Percentiles rank a stretch among this genome's conserved stretches.
phyloP scores from a whole-genome alignment of 176 grass and related monocot genomes.

The Oryza meridionalis region DNA sequence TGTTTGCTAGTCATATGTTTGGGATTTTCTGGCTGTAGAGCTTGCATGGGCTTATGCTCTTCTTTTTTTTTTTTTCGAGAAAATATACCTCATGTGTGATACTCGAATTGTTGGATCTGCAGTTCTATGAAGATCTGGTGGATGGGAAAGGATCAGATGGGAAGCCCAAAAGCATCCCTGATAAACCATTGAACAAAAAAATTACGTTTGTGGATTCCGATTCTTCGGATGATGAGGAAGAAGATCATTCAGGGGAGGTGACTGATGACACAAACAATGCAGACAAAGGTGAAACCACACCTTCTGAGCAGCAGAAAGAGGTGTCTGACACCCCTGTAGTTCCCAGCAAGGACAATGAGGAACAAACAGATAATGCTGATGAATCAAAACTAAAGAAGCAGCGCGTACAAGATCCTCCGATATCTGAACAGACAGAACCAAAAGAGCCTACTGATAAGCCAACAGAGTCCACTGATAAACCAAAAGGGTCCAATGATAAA shows the following conservation, averaged over 20 bases:
- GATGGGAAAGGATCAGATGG: slow-evolving; percentile 51
- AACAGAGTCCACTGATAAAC: slow-evolving; percentile 30
- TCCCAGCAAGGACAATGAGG: slow-evolving; percentile 29
- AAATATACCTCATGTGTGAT: not conserved
- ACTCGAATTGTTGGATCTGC: slow-evolving; percentile 33
- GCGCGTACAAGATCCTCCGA: slow-evolving; percentile 45
- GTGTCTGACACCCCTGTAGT: not conserved
- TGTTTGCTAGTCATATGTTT: not conserved
- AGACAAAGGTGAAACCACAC: slow-evolving; percentile 41
- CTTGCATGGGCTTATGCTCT: not conserved
- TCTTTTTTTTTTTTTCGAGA: not conserved
- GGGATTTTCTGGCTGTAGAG: not conserved
- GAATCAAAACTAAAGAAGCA: slow-evolving; percentile 72
- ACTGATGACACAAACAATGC: slow-evolving; percentile 42
- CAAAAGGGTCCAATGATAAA: slow-evolving; percentile 16
- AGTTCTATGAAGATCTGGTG: slow-evolving; percentile 86
- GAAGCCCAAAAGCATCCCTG: slow-evolving; percentile 40
- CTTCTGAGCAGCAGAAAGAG: slow-evolving; percentile 43
- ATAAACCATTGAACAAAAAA: slow-evolving; percentile 79
- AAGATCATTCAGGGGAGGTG: slow-evolving; percentile 45
- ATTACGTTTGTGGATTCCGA: slow-evolving; percentile 86
- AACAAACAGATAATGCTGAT: slow-evolving; percentile 44
- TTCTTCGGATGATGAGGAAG: slow-evolving; percentile 72
- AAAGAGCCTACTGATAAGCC: slow-evolving; percentile 19
- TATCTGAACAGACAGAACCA: slow-evolving; percentile 22